These are phyloP conservation scores for Prosopis cineraria DNA, from an alignment of 306 rosid genomes.

Conservation along the genomic window DNA sequence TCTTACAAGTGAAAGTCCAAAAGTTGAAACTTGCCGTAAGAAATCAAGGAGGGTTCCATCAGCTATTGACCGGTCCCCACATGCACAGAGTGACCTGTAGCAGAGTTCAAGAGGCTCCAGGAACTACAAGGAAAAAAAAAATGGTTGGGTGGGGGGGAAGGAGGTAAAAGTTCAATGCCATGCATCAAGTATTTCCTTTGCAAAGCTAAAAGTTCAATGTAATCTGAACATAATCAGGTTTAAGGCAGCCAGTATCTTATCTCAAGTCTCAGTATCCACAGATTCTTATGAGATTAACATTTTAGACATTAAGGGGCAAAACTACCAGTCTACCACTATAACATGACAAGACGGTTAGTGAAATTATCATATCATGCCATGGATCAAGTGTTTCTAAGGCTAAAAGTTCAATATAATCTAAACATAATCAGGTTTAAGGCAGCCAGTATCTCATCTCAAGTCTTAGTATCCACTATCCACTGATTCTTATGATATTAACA, in stretches of 20 bases:
- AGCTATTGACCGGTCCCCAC: neutral
- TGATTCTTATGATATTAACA: too few species aligned
- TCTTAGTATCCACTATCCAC: too few species aligned
- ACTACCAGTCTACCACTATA: too few species aligned
- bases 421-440: too few species aligned
- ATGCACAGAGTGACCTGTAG: neutral
- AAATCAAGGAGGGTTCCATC: constrained; percentile 3
- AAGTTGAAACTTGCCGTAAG: neutral
- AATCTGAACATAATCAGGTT: neutral
- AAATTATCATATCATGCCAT: too few species aligned
- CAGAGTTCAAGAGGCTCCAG: constrained; percentile 3
- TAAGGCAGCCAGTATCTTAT: neutral
- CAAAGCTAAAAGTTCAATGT: too few species aligned
- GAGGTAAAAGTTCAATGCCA: neutral
- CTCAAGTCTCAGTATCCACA: neutral
- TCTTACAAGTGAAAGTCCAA: neutral
- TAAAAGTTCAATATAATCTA: too few species aligned
- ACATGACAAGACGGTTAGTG: too few species aligned
- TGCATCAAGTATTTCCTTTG: neutral
- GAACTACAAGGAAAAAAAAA: neutral
- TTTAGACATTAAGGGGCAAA: too few species aligned
- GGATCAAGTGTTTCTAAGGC: neutral
- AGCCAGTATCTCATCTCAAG: too few species aligned
- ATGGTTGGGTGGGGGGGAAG: neutral
- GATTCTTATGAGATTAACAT: too few species aligned